Conservation (phyloP, 78 protist species). For the Kipferlia bialata region DNA sequence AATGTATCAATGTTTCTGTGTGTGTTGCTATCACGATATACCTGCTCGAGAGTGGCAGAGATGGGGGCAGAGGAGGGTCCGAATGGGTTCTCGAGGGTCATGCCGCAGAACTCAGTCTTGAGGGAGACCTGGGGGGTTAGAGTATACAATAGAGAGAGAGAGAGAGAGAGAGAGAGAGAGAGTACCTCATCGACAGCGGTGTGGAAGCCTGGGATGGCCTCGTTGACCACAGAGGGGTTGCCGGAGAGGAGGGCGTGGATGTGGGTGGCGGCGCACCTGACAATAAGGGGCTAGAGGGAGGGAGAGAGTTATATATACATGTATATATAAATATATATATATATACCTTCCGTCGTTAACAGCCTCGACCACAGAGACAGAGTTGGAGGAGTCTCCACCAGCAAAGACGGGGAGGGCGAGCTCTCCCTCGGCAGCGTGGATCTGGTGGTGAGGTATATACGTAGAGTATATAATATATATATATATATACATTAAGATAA, state of each 20-base stretch:
- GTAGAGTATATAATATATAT: too few species aligned
- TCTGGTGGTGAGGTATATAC: background rate
- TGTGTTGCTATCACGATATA: too few species aligned
- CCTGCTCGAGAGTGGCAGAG: constrained; percentile 54
- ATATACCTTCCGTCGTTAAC: constrained; percentile 85
- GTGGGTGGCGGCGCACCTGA: constrained; percentile 74
- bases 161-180: constrained; percentile 26
- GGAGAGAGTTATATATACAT: too few species aligned
- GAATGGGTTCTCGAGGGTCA: constrained; percentile 77
- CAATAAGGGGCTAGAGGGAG: too few species aligned
- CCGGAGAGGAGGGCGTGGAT: background rate
- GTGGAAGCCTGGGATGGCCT: constrained; percentile 55
- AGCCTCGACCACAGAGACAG: constrained; percentile 75
- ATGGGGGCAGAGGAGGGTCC: constrained; percentile 87
- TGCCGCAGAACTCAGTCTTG: constrained; percentile 53
- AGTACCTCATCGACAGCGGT: constrained; percentile 76
- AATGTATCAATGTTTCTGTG: too few species aligned
- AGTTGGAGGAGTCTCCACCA: constrained; percentile 77
- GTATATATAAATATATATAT: too few species aligned
- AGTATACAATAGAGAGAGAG: constrained; percentile 17
- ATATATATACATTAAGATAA: too few species aligned
- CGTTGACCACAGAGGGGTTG: background rate
- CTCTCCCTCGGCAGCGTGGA: background rate
- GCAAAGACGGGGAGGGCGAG: constrained; percentile 47
- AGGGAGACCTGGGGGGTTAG: constrained; percentile 72